A percentile compares a stretch with the other conserved stretches of the same genome.
These are phyloP conservation scores for Colletotrichum somersetense DNA, from an alignment of 2,329 filamentous ascomycete genomes.

Conservation along the genomic window DNA sequence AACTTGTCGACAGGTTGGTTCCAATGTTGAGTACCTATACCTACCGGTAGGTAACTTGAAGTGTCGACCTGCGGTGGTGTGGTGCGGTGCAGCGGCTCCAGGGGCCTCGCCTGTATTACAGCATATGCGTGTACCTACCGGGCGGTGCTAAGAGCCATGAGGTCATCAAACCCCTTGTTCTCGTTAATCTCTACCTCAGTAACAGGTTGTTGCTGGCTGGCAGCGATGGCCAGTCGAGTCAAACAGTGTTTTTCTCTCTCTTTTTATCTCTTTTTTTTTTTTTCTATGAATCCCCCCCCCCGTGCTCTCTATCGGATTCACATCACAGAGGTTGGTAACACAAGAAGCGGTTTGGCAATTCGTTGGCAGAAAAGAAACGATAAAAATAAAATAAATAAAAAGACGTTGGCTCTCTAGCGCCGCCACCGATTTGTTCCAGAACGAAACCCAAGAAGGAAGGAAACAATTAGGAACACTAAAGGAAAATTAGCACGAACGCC, in stretches of 20 bases:
- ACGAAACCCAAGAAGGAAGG: constrained; percentile 1
- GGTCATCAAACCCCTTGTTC: constrained; percentile 36
- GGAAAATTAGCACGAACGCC: constrained; percentile 12
- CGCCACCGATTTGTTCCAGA: constrained; percentile 27
- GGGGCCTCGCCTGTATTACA: constrained; percentile 26
- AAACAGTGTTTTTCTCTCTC: not conserved
- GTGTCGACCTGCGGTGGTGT: too few relatives aligned
- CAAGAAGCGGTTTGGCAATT: not conserved
- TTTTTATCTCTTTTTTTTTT: not conserved
- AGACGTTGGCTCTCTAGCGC: constrained; percentile 11
- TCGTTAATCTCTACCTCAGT: constrained; percentile 36
- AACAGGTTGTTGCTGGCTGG: constrained; percentile 32
- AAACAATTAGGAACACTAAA: not conserved
- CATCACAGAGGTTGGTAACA: not conserved
- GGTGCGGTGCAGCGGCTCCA: constrained; percentile 8
- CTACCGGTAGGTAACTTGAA: not conserved
- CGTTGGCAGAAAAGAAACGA: not conserved
- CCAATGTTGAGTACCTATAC: not conserved
- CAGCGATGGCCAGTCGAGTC: constrained; percentile 2
- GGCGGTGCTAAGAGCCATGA: constrained; percentile 31
- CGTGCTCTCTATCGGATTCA: not conserved
- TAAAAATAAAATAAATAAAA: not conserved
- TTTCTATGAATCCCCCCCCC: too few relatives aligned
- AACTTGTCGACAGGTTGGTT: constrained; percentile 8
- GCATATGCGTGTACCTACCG: not conserved